Base-by-base conservation (phyloP, 1,284 basidiomycete genomes). In the Pseudozyma hubeiensis region DNA sequence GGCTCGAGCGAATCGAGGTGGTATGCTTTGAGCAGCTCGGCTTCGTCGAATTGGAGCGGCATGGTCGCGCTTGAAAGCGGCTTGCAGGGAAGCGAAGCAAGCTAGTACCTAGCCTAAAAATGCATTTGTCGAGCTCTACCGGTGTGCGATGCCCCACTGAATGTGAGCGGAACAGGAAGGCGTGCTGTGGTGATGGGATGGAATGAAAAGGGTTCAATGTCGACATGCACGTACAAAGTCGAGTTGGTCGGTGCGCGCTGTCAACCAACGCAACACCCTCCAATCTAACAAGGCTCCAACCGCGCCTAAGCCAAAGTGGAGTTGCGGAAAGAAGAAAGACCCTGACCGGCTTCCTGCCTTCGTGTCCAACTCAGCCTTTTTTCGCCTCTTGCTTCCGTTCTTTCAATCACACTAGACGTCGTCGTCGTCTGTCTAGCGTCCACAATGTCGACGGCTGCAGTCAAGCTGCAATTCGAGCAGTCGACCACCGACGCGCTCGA, bases 1-100 rank as follows among this genome's bases (percentile, higher is more conserved):
- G 85, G 86, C 34, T 85, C 64, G 24, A 86, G 75, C 13, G 81
- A 81, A n/a, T 82, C 78, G 44, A 86, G 78, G 17, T 81, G 65
- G 65, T 86, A 86, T 13, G 83, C 79, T 60, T 85, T 83, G 30
- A 86, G 77, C 53, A 86, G 79, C 75, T 77, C 77, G 40, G 76
- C 77, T 57, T 83, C 83, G 62, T 80, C 77, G 35, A 74, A 60
- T 39, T 77, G 71, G n/a, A 83, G 73, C 30, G 57, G 60, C 69
- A 77, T 75, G 34, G 37, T 62, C 46, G 47, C 17, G 17, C 10
- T 24, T 24, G 24, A 24, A 29, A 31, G 41, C 31, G 45, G 41
- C 19, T 33, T 3, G 30, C 34, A 52, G 35, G 29, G 29, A 45
- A 14, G 9, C 8, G 9, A 37, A 37, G 35, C 35, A 37, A 41